These are phyloP conservation scores for Boeremia lycopersici DNA, from an alignment of 2,329 filamentous ascomycete species.

Conservation along the genomic window DNA sequence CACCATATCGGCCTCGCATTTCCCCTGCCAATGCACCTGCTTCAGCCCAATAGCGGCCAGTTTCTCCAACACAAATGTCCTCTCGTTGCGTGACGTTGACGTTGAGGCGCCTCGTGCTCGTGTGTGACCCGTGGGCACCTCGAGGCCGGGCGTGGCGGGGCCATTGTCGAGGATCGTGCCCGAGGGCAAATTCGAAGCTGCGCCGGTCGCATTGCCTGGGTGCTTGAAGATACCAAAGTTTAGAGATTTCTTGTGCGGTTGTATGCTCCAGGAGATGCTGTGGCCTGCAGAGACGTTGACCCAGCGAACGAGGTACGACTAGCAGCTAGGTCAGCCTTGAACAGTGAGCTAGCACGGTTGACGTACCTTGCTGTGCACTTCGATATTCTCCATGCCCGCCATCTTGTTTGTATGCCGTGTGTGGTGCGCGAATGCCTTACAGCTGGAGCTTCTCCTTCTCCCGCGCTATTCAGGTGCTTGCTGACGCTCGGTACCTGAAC, in stretches of 20 bases:
- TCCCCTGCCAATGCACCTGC: constrained; percentile 79
- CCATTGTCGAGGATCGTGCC: constrained; percentile 38
- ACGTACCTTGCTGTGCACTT: constrained; percentile 93
- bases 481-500: constrained; percentile 16
- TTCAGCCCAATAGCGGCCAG: constrained; percentile 67
- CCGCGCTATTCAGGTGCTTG: constrained; percentile 3
- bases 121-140: constrained; percentile 58
- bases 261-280: constrained; percentile 96
- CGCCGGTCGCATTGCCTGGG: constrained; percentile 72
- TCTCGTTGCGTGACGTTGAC: constrained; percentile 69
- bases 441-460: not conserved
- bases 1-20: constrained; percentile 95
- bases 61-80: constrained; percentile 71
- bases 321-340: constrained; percentile 13
- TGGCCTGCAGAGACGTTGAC: constrained; percentile 87
- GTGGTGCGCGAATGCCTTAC: not conserved
- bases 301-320: constrained; percentile 99
- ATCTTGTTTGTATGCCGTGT: constrained; percentile 46
- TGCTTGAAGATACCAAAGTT: constrained; percentile 99
- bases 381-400: constrained; percentile 95
- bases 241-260: constrained; percentile 97
- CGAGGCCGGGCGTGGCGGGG: constrained; percentile 50
- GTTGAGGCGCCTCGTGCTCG: constrained; percentile 60
- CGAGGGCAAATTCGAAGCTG: constrained; percentile 45
- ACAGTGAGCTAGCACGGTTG: constrained; percentile 24